Base-by-base conservation (phyloP, 2,329 filamentous ascomycete species). In the Xylogone sp. region DNA sequence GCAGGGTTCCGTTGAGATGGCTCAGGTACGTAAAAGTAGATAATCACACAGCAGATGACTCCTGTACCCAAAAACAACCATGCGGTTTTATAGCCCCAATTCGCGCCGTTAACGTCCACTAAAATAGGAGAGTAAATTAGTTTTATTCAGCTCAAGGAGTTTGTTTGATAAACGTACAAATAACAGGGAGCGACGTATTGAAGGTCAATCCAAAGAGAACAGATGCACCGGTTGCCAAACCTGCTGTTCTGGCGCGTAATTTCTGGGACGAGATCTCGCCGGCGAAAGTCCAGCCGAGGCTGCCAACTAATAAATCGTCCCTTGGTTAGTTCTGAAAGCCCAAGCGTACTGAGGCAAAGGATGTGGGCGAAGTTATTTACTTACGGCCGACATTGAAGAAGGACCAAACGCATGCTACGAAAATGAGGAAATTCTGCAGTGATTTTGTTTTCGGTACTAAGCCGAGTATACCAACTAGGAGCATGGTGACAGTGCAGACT, bases 71-170 rank as follows among this genome's bases (percentile, higher is more conserved):
- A 49, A 43, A 55, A 62, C 4, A 62, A 42, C 51, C 53, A 62
- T 18, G 51, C 58, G 13, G 58, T 61, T 13, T 62, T 58, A 44
- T 57, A 57, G 9, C 58, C 54, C 59, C 56, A 59, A 42, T 59
- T 53, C 20, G 50, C 53, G 21, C 52, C 52, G 21, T 58, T 51
- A 19, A 46, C 47, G 22, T 58, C 55, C 6, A 56, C 53, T 55
- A n/a, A n/a, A n/a, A n/a, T n/a, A n/a, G n/a, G 27, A 9, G 7
- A 8, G 8, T 8, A 43, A 43, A 21, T 31, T 31, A 31, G 27
- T 31, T 31, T 13, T 8, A 31, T 31, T 13, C 7, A 31, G 7
- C 27, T 8, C 13, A 31, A 8, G 7, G 13, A 8, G 8, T n/a
- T n/a, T n/a, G n/a, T n/a, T n/a, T n/a, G n/a, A n/a, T n/a, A n/a